Evolutionary conservation across 139 green algal species (phyloP).

Genomic region (Chlamydomonas sp.): DNA sequence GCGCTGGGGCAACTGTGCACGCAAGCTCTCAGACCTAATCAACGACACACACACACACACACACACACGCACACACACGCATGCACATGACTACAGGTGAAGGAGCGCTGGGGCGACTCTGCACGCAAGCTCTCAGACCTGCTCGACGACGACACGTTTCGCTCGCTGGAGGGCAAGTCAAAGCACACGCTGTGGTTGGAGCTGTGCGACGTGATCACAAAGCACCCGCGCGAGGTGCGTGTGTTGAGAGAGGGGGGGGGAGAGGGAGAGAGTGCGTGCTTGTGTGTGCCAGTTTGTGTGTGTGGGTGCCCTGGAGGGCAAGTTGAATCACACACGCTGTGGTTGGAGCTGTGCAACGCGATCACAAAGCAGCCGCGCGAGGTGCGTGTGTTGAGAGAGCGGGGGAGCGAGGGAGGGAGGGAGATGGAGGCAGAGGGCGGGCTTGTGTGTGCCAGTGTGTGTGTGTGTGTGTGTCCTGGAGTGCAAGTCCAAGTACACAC

Average conservation of each 20-base stretch:
- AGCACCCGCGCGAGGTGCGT: slow-evolving; percentile 70
- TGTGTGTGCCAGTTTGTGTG: too few species aligned
- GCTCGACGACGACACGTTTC: slow-evolving; percentile 88
- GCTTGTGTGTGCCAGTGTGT: too few species aligned
- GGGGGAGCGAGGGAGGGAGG: too few species aligned
- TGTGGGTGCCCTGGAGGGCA: slow-evolving; percentile 79
- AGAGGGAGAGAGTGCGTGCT: too few species aligned
- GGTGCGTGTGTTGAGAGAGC: too few species aligned
- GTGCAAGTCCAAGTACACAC: slow-evolving; percentile 90
- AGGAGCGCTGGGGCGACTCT: slow-evolving; percentile 74
- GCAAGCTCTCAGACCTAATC: too few species aligned
- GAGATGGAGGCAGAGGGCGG: too few species aligned
- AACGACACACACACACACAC: too few species aligned
- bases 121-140: slow-evolving; percentile 62
- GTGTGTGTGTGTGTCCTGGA: too few species aligned
- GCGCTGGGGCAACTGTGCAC: too few species aligned
- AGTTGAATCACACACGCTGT: slow-evolving; percentile 93
- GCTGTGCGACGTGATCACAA: slow-evolving; percentile 93
- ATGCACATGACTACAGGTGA: slow-evolving; percentile 8
- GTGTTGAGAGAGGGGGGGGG: too few species aligned
- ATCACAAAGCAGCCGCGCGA: slow-evolving; percentile 84
- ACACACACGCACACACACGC: not conserved
- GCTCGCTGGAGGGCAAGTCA: slow-evolving; percentile 79
- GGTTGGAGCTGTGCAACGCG: slow-evolving; percentile 97
- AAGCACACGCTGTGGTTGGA: slow-evolving; percentile 97